Percentiles rank a stretch among this genome's conserved stretches.
Evolutionary conservation across 208 protist species (phyloP).

Genomic region (Trichomonas gallinae): DNA sequence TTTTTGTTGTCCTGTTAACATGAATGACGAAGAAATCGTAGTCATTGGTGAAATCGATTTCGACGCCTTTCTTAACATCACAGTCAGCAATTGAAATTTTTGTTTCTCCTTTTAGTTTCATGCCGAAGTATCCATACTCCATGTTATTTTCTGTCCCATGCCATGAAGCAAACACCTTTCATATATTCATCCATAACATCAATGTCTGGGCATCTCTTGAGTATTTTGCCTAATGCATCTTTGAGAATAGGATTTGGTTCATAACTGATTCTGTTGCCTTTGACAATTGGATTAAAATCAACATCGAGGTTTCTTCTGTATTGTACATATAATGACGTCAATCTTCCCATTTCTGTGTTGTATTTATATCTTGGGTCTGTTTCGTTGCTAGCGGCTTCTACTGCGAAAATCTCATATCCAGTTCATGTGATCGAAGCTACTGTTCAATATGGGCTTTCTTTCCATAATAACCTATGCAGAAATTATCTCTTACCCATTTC

Average conservation of each 20-base stretch:
- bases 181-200: neutral
- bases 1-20: neutral
- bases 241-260: neutral
- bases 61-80: neutral
- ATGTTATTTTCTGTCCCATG: neutral
- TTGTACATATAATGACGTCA: neutral
- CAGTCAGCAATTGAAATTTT: neutral
- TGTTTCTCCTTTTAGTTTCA: neutral
- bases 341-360: neutral
- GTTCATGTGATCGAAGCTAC: too few species aligned
- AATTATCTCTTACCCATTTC: neutral
- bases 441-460: neutral
- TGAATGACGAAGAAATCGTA: neutral
- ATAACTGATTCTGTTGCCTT: neutral
- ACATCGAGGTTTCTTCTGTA: neutral
- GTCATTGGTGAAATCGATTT: neutral
- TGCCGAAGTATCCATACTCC: neutral
- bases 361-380: neutral
- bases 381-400: too few species aligned
- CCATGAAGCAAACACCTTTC: neutral
- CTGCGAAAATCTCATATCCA: too few species aligned
- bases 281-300: neutral
- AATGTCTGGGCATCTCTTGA: neutral
- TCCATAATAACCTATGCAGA: neutral
- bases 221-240: neutral